These are phyloP conservation scores for Chiua sp. DNA, from an alignment of 1,284 basidiomycete genomes.

Conservation along the genomic window DNA sequence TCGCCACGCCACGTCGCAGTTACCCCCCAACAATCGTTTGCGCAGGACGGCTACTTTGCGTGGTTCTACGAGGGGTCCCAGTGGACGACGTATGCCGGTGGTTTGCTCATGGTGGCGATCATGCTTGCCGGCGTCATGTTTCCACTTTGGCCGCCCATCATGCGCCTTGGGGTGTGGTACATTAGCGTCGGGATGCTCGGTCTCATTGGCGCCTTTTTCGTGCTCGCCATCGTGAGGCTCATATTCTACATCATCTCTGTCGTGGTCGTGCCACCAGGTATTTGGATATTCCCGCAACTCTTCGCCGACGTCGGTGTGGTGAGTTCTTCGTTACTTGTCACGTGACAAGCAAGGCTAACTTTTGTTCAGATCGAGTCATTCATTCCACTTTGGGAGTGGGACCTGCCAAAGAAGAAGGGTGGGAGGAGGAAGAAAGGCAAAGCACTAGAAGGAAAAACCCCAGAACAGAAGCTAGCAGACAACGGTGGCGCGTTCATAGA, in stretches of 20 bases:
- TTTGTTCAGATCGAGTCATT: constrained; percentile 92
- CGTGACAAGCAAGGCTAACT: constrained; percentile 3
- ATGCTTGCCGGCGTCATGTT: constrained; percentile 99
- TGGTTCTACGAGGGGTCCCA: constrained; percentile 98
- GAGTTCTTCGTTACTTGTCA: constrained; percentile 44
- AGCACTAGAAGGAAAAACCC: constrained; percentile 28
- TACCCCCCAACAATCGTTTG: constrained; percentile 83
- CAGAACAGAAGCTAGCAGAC: constrained; percentile 37
- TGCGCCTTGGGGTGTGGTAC: constrained; percentile 98
- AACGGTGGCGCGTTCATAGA: constrained; percentile 56
- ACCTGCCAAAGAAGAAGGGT: constrained; percentile 89
- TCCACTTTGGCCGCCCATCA: constrained; percentile 94
- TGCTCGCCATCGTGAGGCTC: constrained; percentile 88
- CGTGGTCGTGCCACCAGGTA: constrained; percentile 86
- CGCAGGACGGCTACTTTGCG: constrained; percentile 84
- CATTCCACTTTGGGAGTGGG: constrained; percentile 98
- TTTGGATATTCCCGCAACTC: constrained; percentile 99
- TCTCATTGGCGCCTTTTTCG: constrained; percentile 92
- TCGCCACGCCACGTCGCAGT: constrained; percentile 85
- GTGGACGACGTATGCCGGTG: constrained; percentile 93
- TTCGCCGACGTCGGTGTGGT: constrained; percentile 99
- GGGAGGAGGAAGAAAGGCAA: constrained; percentile 68
- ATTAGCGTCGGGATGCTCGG: constrained; percentile 89
- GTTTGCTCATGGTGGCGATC: constrained; percentile 89
- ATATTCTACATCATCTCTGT: constrained; percentile 96